Evolutionary conservation across 2,329 filamentous ascomycete genomes (phyloP).

Genomic region (Arthrinium phaeospermum): DNA sequence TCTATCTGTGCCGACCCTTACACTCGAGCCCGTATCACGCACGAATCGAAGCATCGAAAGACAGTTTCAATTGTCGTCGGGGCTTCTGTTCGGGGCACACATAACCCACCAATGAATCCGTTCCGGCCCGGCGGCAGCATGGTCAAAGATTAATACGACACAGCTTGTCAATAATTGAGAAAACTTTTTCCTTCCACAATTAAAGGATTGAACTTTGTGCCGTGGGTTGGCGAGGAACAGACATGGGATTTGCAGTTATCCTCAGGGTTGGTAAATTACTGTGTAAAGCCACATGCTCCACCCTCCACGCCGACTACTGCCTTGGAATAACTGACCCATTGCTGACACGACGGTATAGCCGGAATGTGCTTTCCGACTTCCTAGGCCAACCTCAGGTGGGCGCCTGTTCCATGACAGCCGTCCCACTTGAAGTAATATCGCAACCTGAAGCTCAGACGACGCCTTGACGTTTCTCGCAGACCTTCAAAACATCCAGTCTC

Average conservation of each 20-base stretch:
- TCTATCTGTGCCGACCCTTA: background rate
- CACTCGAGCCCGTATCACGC: background rate
- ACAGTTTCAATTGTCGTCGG: background rate
- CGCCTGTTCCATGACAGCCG: conserved; percentile 18
- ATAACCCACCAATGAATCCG: background rate
- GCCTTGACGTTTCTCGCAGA: conserved; percentile 15
- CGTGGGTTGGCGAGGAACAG: background rate
- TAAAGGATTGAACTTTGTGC: background rate
- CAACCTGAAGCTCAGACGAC: conserved; percentile 20
- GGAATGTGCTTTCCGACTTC: conserved; percentile 14
- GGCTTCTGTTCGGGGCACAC: background rate
- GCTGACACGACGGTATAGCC: conserved; percentile 17
- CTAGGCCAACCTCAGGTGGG: conserved; percentile 17
- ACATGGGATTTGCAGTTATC: conserved; percentile 12
- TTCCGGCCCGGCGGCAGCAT: conserved; percentile 1
- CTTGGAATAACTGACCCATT: conserved; percentile 20
- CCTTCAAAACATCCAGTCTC: conserved; percentile 1
- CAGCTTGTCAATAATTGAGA: conserved; percentile 9
- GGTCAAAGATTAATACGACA: background rate
- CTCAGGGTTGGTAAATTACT: conserved; percentile 19
- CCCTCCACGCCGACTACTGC: conserved; percentile 4
- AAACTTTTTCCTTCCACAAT: conserved; percentile 3
- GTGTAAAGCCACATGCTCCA: conserved; percentile 15
- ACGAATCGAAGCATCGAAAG: background rate
- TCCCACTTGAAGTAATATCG: conserved; percentile 13